phyloP scores from a whole-genome alignment of 108 stramenopile genomes.

The Fragilariopsis cylindrus region DNA sequence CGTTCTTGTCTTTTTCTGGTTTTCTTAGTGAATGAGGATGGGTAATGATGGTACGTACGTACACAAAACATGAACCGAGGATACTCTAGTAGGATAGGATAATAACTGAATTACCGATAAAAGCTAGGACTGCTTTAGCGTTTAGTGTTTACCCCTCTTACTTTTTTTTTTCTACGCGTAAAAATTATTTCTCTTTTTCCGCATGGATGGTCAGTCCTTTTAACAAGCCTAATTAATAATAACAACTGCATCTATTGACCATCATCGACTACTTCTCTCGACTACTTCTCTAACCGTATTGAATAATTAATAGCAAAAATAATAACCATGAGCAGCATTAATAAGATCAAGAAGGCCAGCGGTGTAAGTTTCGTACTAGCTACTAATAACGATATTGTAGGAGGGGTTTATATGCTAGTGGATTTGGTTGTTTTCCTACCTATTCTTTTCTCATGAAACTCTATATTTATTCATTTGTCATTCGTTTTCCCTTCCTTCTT shows the following conservation, averaged over 20 bases:
- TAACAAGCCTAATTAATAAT: no score
- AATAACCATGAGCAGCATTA: conserved; percentile 32
- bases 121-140: no score
- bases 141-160: conserved; percentile 16
- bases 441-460: not conserved
- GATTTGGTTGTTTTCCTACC: not conserved
- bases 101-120: no score
- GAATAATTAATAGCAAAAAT: not conserved
- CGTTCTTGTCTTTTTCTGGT: no score
- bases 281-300: not conserved
- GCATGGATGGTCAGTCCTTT: no score
- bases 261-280: not conserved
- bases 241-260: not conserved
- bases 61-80: no score
- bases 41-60: no score
- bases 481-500: not conserved
- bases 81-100: no score
- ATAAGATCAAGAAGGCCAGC: conserved; percentile 62
- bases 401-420: not conserved
- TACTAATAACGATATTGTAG: not conserved
- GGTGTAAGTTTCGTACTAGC: conserved; percentile 46
- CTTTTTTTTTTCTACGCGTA: not conserved
- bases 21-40: no score
- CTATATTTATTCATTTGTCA: not conserved
- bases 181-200: no score